Evolutionary conservation across 2,329 filamentous ascomycete species (phyloP), one percentile per base, ranked within the genome.

Genomic region (Botryotinia narcissicola): DNA sequence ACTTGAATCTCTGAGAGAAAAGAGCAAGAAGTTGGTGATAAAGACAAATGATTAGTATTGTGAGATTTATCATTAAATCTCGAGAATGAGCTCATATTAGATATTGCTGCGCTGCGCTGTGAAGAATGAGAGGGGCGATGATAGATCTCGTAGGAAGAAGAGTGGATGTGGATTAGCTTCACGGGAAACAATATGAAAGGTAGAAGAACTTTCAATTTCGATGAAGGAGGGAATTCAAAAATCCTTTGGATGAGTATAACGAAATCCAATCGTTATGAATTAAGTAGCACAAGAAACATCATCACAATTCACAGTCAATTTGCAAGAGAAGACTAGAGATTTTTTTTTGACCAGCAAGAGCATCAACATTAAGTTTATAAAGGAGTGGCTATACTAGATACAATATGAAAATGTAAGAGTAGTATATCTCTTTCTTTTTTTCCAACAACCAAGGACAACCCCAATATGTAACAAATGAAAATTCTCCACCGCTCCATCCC

Each of bases 291-390:
- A 4, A 20, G 20, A 29, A 40, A n/a, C 16, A 42, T 32, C 4
- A 62, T 62, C 60, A 67, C 16, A 67, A 37, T 35, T 54, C 64
- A 54, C 64, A 54, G 42, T 40, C 64, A 68, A 42, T 29, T 14
- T 22, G 32, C 46, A 54, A 16, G 6, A 20, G 18, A 42, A 68
- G 66, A 68, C 46, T 22, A 25, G 14, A 44, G 12, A 1, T n/a
- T 42, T 57, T 29, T 68, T 68, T 54, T 68, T 68, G 66, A 68
- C 66, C 66, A 68, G 66, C 66, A 68, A 68, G 66, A 68, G 66
- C 66, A 68, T 57, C 66, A 57, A 57, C 48, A 57, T 68, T 54
- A 42, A 42, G 48, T 57, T 9, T 57, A 29, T 68, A 40, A 68
- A 68, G 46, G 66, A 68, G 66, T 54, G 66, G 35, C 48, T 68